Evolutionary conservation across 192 early-diverging fungal genomes (phyloP).

Genomic region (Mortierella alpina): DNA sequence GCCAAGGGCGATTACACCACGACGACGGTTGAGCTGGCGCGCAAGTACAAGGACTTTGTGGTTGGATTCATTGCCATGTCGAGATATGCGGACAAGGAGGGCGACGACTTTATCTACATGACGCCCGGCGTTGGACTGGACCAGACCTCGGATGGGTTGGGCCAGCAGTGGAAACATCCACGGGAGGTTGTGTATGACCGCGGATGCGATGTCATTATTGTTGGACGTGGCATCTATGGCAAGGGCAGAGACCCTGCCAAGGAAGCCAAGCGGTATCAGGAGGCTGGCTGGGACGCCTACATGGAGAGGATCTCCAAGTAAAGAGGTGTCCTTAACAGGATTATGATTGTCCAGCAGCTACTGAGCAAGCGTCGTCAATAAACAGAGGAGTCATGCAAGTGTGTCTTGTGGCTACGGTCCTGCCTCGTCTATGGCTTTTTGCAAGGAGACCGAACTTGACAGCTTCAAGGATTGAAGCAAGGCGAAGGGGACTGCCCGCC

Average conservation of each 20-base stretch:
- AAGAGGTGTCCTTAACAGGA: not conserved
- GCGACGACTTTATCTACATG: conserved; percentile 93
- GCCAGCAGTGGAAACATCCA: conserved; percentile 97
- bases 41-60: conserved; percentile 88
- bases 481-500: not conserved
- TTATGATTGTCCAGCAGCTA: not conserved
- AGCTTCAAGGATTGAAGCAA: not conserved
- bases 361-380: not conserved
- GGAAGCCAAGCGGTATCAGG: conserved; percentile 87
- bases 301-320: conserved; percentile 61
- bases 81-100: conserved; percentile 58
- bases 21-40: conserved; percentile 88
- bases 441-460: not conserved
- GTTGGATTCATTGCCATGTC: conserved; percentile 90
- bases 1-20: conserved; percentile 86
- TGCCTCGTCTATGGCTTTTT: not conserved
- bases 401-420: not conserved
- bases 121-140: conserved; percentile 95
- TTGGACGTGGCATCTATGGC: conserved; percentile 97
- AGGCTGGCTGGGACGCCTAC: conserved; percentile 98
- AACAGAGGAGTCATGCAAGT: not conserved
- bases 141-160: conserved; percentile 84
- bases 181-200: conserved; percentile 84
- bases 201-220: conserved; percentile 97
- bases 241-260: conserved; percentile 72